A percentile compares a stretch with the other conserved stretches of the same genome.
Evolutionary conservation across 352 stramenopile genomes (phyloP).

Genomic region (Vaucheria bursata): DNA sequence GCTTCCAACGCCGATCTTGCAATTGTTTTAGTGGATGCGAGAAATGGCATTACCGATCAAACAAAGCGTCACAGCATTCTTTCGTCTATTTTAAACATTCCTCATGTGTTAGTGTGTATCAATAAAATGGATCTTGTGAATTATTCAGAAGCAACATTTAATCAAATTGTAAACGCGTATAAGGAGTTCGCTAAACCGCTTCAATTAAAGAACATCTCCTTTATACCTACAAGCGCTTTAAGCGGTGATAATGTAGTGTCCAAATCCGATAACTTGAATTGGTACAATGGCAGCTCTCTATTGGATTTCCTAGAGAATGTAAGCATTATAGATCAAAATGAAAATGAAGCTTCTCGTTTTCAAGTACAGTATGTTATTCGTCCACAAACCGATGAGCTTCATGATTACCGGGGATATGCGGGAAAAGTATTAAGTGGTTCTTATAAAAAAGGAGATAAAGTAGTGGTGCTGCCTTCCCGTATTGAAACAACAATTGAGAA

Average conservation of each 20-base stretch:
- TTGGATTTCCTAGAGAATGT: neutral
- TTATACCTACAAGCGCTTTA: neutral
- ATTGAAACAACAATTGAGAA: neutral
- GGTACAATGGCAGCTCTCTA: neutral
- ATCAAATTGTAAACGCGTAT: neutral
- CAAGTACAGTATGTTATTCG: neutral
- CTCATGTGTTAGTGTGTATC: neutral
- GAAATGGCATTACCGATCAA: neutral
- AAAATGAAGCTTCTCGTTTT: neutral
- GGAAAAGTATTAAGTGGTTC: neutral
- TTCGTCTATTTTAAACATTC: neutral
- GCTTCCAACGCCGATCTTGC: neutral
- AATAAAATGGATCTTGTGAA: constrained; percentile 1
- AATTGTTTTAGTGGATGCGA: neutral
- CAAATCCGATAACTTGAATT: neutral
- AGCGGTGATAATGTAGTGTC: neutral
- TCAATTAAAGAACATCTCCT: neutral
- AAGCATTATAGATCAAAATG: neutral
- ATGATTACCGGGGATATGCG: neutral
- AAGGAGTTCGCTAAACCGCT: neutral
- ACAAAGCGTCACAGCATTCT: neutral
- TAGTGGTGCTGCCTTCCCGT: neutral
- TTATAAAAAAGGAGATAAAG: neutral
- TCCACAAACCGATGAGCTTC: too few species aligned
- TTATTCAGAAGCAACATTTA: neutral